Conservation (phyloP, 1,284 basidiomycete species). For the Trichosporon sp. region DNA sequence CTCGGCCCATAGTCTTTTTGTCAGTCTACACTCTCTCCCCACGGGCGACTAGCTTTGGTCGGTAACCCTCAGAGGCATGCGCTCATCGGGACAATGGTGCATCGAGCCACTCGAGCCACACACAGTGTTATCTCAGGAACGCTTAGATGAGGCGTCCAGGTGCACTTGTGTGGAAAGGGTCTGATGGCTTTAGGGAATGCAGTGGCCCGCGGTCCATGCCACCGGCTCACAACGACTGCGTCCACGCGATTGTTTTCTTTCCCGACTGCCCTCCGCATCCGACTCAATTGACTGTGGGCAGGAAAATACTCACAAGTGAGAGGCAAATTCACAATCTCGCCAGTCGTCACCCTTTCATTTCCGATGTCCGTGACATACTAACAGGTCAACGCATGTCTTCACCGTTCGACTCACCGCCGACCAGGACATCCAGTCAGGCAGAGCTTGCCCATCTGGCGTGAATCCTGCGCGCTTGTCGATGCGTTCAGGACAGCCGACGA, state of each 20-base stretch:
- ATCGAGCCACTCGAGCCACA: too few species aligned
- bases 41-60: not conserved
- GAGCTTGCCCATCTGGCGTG: conserved; percentile 24
- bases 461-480: conserved; percentile 4
- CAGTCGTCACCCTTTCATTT: conserved; percentile 20
- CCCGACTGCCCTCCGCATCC: not conserved
- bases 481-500: conserved; percentile 13
- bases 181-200: not conserved
- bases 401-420: conserved; percentile 13
- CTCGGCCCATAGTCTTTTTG: conserved; percentile 25
- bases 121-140: conserved; percentile 1
- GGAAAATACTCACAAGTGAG: conserved; percentile 27
- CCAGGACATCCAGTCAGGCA: conserved; percentile 29
- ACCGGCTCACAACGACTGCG: not conserved
- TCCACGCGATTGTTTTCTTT: conserved; percentile 12
- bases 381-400: not conserved
- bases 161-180: conserved; percentile 5
- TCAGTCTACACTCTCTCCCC: not conserved
- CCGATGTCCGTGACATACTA: conserved; percentile 23
- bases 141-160: conserved; percentile 1
- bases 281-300: not conserved
- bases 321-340: conserved; percentile 24
- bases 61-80: not conserved
- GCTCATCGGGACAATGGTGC: conserved; percentile 1
- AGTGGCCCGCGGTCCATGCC: not conserved